Evolutionary conservation across 768 basidiomycete species (phyloP), one percentile per base, ranked within the genome.

Genomic region (Auricularia sp.): DNA sequence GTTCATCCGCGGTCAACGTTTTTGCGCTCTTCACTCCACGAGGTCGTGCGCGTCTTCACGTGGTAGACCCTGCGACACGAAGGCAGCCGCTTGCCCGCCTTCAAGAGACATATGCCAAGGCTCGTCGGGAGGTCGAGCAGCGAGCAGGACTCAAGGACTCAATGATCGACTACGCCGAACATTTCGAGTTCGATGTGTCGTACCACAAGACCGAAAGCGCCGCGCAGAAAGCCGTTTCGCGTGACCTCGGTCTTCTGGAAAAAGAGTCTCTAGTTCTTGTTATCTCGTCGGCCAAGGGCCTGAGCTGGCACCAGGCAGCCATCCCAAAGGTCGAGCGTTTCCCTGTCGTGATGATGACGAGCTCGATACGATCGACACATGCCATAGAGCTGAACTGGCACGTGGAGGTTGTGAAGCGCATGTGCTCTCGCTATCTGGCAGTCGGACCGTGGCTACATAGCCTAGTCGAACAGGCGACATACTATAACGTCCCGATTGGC

Each of bases 401-500:
- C 68, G 77, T 83, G 0, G 84, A 89, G 68, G 89, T 93, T 21
- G 85, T 86, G 0, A 80, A 86, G 67, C 91, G 90, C 73, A 89
- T 98, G 87, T 74, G 97, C 63, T 82, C 77, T 29, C 88, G 93
- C 42, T 98, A 93, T 72, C 78, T 98, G 23, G 79, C 80, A 42
- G 74, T 92, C 47, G 90, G 92, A 0, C 68, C 77, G 2, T 96
- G 92, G 91, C 74, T 98, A 51, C 87, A 91, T 69, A 83, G 88
- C 29, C 82, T 87, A 68, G 80, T 91, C 3, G 82, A 88, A 4
- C 82, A 94, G 43, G 90, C 96, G 0, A 84, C 89, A 67, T 95
- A 97, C 70, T 95, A 93, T 71, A 92, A 98, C 73, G 81, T 98
- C 4, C 96, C 97, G 1, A 78, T 95, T 14, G 93, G 96, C 18